phyloP scores from a whole-genome alignment of 2,329 filamentous ascomycete species.

The Stemphylium lycopersici region DNA sequence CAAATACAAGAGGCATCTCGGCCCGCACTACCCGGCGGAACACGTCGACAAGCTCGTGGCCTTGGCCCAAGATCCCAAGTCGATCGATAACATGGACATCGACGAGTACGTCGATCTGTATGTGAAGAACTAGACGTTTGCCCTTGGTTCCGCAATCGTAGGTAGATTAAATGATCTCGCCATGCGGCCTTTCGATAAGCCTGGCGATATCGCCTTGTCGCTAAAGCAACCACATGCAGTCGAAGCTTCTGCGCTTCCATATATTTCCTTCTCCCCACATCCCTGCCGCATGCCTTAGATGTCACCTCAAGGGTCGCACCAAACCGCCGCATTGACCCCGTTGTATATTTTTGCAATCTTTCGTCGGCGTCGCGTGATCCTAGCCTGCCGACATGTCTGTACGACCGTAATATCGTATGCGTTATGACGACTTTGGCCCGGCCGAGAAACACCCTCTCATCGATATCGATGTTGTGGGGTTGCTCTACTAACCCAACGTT shows the following conservation, averaged over 20 bases:
- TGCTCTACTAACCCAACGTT: conserved; percentile 10
- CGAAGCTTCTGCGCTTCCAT: conserved; percentile 7
- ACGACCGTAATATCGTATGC: conserved; percentile 9
- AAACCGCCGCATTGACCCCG: conserved; percentile 11
- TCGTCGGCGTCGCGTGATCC: conserved; percentile 12
- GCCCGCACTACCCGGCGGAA: conserved; percentile 77
- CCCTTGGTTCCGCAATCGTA: conserved; percentile 20
- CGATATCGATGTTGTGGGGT: conserved; percentile 7
- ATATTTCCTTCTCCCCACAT: conserved; percentile 14
- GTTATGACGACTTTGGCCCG: conserved; percentile 10
- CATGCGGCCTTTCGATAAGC: conserved; percentile 10
- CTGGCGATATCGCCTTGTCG: conserved; percentile 18
- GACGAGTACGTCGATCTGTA: conserved; percentile 95
- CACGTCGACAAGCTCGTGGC: conserved; percentile 83
- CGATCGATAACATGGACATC: conserved; percentile 79
- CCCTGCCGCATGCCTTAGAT: conserved; percentile 14
- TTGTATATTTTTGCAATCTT: conserved; percentile 19
- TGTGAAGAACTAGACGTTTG: conserved; percentile 57
- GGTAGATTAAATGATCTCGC: conserved; percentile 29
- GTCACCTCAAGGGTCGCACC: conserved; percentile 8
- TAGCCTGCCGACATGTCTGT: conserved; percentile 12
- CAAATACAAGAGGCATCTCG: conserved; percentile 93
- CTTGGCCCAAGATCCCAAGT: conserved; percentile 75
- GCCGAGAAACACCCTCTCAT: conserved; percentile 5
- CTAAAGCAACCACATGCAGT: conserved; percentile 19